These are phyloP conservation scores for Tagetes erecta DNA, from an alignment of 129 eudicot genomes.

Conservation along the genomic window DNA sequence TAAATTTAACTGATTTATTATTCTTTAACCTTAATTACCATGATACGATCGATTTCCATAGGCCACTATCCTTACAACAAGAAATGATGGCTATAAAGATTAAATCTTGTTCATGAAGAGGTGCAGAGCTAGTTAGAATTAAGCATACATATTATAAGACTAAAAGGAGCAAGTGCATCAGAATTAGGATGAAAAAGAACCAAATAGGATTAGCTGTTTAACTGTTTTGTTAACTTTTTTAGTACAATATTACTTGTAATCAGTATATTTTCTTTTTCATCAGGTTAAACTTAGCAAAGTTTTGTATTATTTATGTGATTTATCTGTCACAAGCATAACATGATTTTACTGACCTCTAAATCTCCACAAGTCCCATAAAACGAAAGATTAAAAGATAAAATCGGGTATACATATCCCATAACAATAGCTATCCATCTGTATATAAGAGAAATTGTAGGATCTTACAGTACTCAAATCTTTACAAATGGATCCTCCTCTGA, in stretches of 20 bases:
- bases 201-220: background rate
- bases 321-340: constrained; percentile 4
- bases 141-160: background rate
- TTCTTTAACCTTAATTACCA: background rate
- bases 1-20: background rate
- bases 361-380: constrained; percentile 6
- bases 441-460: constrained; percentile 27
- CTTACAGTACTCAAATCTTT: constrained; percentile 31
- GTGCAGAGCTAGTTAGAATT: constrained; percentile 1
- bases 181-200: constrained; percentile 9
- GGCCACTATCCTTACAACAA: constrained; percentile 28
- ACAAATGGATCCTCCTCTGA: constrained; percentile 24
- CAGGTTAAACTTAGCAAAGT: constrained; percentile 19
- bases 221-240: background rate
- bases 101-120: constrained; percentile 16
- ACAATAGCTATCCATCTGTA: constrained; percentile 27
- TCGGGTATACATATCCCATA: constrained; percentile 20
- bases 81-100: constrained; percentile 19
- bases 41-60: background rate
- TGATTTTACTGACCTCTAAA: background rate
- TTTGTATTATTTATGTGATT: constrained; percentile 6
- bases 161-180: background rate
- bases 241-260: constrained; percentile 11
- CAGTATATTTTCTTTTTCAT: background rate
- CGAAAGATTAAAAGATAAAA: constrained; percentile 8